Evolutionary conservation across 2,329 filamentous ascomycete species (phyloP).

Genomic region (Cercospora nicotianae): DNA sequence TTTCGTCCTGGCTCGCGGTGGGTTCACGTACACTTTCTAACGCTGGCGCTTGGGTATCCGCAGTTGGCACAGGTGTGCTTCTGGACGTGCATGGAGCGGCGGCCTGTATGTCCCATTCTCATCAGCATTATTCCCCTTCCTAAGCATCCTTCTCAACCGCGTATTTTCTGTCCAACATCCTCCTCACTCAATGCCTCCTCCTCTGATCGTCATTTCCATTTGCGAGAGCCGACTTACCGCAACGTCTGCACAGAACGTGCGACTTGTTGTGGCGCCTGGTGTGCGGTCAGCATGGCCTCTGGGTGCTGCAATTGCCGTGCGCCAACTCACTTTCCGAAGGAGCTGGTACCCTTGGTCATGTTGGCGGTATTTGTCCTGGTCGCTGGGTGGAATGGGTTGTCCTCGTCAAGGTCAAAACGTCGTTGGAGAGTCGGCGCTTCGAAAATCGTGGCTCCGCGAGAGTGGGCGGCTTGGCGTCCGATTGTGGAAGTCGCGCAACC

Average conservation of each 20-base stretch:
- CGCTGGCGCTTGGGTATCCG: conserved; percentile 97
- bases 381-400: conserved; percentile 11
- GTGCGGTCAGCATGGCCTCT: conserved; percentile 7
- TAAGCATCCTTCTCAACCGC: not conserved
- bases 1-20: not conserved
- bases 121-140: conserved; percentile 34
- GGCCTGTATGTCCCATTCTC: conserved; percentile 57
- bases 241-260: conserved; percentile 97
- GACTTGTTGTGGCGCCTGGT: conserved; percentile 90
- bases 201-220: conserved; percentile 9
- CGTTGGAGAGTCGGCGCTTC: conserved; percentile 3
- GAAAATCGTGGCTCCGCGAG: conserved; percentile 6
- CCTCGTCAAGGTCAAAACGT: conserved; percentile 5
- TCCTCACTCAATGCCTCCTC: conserved; percentile 3
- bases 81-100: conserved; percentile 98
- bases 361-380: conserved; percentile 15
- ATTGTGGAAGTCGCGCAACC: not conserved
- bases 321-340: conserved; percentile 16
- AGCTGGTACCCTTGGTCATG: conserved; percentile 17
- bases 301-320: not conserved
- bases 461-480: conserved; percentile 3
- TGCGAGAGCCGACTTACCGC: conserved; percentile 66
- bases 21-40: conserved; percentile 86
- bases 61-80: conserved; percentile 97
- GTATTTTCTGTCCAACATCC: conserved; percentile 1